These are phyloP conservation scores for Fusarium mundagurra DNA, from an alignment of 2,329 filamentous ascomycete species.

Conservation along the genomic window DNA sequence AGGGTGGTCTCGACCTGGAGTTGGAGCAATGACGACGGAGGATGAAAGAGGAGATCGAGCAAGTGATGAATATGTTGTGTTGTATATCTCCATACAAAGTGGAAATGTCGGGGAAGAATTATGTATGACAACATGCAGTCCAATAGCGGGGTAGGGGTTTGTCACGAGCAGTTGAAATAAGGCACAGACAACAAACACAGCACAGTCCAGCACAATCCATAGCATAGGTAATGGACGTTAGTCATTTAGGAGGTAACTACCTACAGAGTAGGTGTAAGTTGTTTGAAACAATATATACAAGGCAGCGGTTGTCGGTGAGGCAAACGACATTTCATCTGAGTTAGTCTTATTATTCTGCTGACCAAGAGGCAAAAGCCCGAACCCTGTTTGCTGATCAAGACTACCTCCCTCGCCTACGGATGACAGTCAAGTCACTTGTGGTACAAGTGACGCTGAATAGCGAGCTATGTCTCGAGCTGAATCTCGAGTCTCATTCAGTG, in stretches of 20 bases:
- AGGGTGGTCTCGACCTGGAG: conserved; percentile 23
- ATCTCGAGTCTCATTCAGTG: not conserved
- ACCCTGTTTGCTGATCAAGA: conserved; percentile 31
- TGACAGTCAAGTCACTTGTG: conserved; percentile 19
- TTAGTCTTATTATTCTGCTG: conserved; percentile 1
- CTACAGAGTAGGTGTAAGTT: no score
- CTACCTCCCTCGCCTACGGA: not conserved
- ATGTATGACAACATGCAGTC: conserved; percentile 21
- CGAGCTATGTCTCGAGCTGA: not conserved
- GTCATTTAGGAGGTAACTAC: not conserved
- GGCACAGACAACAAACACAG: not conserved
- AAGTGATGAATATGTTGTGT: not conserved
- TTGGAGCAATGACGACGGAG: conserved; percentile 23
- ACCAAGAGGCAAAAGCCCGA: conserved; percentile 20
- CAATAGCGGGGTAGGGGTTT: conserved; percentile 30
- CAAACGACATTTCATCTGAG: not conserved
- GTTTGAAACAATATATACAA: not conserved
- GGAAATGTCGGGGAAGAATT: not conserved
- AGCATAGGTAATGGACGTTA: not conserved
- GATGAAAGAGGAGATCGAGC: conserved; percentile 1
- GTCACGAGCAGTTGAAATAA: conserved; percentile 14
- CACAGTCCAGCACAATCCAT: not conserved
- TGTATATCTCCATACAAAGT: not conserved
- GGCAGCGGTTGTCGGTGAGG: not conserved
- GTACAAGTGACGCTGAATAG: not conserved